Conservation (phyloP, 768 basidiomycete species). For the Rhizopogon roseolus region DNA sequence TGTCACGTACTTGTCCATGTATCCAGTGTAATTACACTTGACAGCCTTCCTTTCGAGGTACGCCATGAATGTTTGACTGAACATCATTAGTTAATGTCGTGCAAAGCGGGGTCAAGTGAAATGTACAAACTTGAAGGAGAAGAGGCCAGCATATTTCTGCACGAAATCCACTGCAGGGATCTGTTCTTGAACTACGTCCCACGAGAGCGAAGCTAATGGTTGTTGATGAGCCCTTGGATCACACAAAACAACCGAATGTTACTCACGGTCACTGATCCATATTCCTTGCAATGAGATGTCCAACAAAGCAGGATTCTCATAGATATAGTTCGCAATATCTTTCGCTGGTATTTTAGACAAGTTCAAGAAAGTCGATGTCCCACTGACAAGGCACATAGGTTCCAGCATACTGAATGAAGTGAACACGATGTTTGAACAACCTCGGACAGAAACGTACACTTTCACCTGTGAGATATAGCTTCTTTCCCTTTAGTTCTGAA, state of each 20-base stretch:
- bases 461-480: slow-evolving; percentile 66
- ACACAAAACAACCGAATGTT: neutral
- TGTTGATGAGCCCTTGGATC: neutral
- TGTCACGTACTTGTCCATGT: slow-evolving; percentile 55
- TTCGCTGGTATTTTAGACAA: neutral
- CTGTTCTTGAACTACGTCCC: slow-evolving; percentile 59
- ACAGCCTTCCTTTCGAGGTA: slow-evolving; percentile 49
- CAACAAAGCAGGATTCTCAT: slow-evolving; percentile 46
- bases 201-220: slow-evolving; percentile 48
- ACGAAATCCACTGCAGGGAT: slow-evolving; percentile 75
- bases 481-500: slow-evolving; percentile 66
- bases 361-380: neutral
- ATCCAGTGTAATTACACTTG: slow-evolving; percentile 60
- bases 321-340: slow-evolving; percentile 79
- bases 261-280: slow-evolving; percentile 70
- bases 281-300: slow-evolving; percentile 62
- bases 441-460: slow-evolving; percentile 44
- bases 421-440: neutral
- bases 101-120: neutral
- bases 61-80: slow-evolving; percentile 59
- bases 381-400: slow-evolving; percentile 56
- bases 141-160: slow-evolving; percentile 64
- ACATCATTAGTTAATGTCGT: neutral
- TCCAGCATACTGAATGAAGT: slow-evolving; percentile 57
- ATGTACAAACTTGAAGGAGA: slow-evolving; percentile 60